These are phyloP conservation scores for Arthroderma sp. DNA, from an alignment of 2,329 filamentous ascomycete genomes.

Conservation along the genomic window DNA sequence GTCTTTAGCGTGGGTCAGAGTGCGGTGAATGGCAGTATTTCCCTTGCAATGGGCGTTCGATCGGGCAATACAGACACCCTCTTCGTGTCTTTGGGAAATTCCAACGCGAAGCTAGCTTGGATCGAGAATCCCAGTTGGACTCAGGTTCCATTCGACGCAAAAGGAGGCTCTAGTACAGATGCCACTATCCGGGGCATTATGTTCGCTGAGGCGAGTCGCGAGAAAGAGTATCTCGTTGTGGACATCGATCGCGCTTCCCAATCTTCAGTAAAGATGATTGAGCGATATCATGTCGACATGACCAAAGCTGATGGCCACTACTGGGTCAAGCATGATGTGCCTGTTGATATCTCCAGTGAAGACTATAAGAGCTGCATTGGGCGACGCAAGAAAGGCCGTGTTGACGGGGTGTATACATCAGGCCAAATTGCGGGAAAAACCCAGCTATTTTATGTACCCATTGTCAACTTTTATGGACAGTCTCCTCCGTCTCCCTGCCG, in stretches of 20 bases:
- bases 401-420: not conserved
- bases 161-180: not conserved
- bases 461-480: not conserved
- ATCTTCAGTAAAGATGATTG: not conserved
- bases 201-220: not conserved
- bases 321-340: not conserved
- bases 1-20: not conserved
- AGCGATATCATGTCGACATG: not conserved
- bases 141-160: not conserved
- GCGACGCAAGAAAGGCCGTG: not conserved
- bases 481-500: not conserved
- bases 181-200: not conserved
- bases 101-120: not conserved
- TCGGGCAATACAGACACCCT: not conserved
- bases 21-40: not conserved
- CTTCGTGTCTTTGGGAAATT: not conserved
- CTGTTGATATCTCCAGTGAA: not conserved
- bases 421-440: not conserved
- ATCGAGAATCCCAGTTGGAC: not conserved
- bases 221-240: not conserved
- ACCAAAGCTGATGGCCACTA: not conserved
- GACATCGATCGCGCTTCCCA: not conserved
- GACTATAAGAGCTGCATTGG: not conserved
- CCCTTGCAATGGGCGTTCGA: not conserved
- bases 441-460: constrained; percentile 1